phyloP scores from a whole-genome alignment of 495 filamentous ascomycete species.

The Penicillium cataractarum region DNA sequence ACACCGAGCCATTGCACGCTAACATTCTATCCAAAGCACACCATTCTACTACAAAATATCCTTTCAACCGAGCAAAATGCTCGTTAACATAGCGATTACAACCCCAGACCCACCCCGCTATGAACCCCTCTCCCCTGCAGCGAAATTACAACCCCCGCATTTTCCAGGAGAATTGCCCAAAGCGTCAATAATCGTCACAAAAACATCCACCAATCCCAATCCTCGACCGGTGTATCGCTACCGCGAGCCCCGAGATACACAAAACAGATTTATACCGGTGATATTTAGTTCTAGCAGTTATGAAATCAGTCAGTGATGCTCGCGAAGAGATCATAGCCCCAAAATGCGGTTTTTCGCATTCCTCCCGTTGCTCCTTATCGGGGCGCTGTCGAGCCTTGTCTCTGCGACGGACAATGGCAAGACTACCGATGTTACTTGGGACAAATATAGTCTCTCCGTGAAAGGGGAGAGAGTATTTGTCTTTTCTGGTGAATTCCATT shows the following conservation, averaged over 20 bases:
- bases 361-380: conserved; percentile 36
- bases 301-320: not conserved
- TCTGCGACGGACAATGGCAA: conserved; percentile 29
- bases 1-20: not conserved
- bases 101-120: conserved; percentile 2
- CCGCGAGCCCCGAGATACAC: conserved; percentile 30
- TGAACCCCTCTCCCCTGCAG: not conserved
- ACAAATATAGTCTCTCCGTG: conserved; percentile 60
- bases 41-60: not conserved
- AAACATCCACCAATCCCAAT: conserved; percentile 40
- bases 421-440: conserved; percentile 49
- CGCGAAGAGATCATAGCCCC: not conserved
- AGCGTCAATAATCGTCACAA: conserved; percentile 12
- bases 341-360: conserved; percentile 27
- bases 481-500: conserved; percentile 63
- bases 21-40: not conserved
- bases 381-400: conserved; percentile 40
- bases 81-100: not conserved
- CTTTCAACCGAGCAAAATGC: not conserved
- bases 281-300: not conserved
- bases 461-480: conserved; percentile 60
- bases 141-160: conserved; percentile 22
- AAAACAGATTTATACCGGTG: conserved; percentile 4
- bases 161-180: conserved; percentile 30
- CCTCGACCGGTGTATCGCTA: conserved; percentile 26